These are phyloP conservation scores for Candolleomyces aberdarensis DNA, from an alignment of 768 basidiomycete species.

Conservation along the genomic window DNA sequence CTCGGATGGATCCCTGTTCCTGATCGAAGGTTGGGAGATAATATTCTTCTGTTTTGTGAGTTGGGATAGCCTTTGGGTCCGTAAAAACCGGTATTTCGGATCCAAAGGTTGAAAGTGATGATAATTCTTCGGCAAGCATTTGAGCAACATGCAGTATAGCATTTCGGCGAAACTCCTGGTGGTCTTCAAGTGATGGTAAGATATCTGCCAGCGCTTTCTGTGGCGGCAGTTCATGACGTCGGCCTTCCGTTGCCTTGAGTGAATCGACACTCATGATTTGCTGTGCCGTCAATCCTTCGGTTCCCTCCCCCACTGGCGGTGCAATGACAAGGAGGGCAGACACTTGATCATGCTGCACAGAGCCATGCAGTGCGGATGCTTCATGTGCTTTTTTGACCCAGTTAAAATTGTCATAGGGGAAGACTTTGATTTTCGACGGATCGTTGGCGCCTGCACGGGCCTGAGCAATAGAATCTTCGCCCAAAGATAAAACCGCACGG, in stretches of 20 bases:
- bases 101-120: not conserved
- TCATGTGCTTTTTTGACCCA: constrained; percentile 17
- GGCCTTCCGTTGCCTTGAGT: not conserved
- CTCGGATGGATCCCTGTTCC: too few species aligned
- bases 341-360: constrained; percentile 17
- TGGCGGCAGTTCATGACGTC: constrained; percentile 8
- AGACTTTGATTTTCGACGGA: constrained; percentile 12
- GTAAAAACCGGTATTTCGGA: not conserved
- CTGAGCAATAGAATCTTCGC: constrained; percentile 4
- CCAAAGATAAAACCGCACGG: constrained; percentile 6
- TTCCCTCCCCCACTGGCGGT: not conserved
- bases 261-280: not conserved
- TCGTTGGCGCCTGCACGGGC: constrained; percentile 13
- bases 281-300: not conserved
- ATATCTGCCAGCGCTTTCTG: constrained; percentile 8
- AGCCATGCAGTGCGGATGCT: constrained; percentile 10
- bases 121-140: constrained; percentile 7
- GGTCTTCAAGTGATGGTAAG: constrained; percentile 5
- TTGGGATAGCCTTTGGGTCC: not conserved
- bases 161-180: constrained; percentile 3
- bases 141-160: constrained; percentile 4
- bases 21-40: constrained; percentile 17
- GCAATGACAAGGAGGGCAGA: constrained; percentile 17
- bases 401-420: constrained; percentile 24
- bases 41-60: constrained; percentile 12